Evolutionary conservation across 371 early-diverging fungal species (phyloP).

Genomic region (Zychaea mexicana): DNA sequence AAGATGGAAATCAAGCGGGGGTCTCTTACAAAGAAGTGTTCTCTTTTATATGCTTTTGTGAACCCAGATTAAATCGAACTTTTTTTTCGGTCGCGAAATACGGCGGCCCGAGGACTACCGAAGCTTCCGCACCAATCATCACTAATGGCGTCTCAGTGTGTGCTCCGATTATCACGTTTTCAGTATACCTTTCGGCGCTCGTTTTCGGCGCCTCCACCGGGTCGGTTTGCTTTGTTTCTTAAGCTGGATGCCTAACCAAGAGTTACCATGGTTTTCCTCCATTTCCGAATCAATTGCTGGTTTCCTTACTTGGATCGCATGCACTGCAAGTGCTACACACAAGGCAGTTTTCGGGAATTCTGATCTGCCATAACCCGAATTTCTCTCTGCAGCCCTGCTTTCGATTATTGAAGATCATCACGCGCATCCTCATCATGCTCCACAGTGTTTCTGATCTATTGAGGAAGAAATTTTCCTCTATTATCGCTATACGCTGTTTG

Average conservation of each 20-base stretch:
- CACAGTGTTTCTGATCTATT: too few species aligned
- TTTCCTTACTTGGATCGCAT: too few species aligned
- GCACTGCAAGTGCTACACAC: background rate
- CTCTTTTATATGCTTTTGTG: background rate
- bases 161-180: constrained; percentile 2
- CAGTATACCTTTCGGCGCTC: background rate
- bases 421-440: background rate
- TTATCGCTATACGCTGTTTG: too few species aligned
- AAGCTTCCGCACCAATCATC: constrained; percentile 1
- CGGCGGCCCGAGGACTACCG: background rate
- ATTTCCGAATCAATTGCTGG: background rate
- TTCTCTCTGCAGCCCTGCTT: background rate
- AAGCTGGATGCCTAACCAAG: too few species aligned
- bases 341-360: background rate
- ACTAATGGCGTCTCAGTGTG: background rate
- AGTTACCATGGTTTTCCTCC: background rate
- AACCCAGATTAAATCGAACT: background rate
- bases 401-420: background rate
- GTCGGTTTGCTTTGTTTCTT: too few species aligned
- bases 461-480: too few species aligned
- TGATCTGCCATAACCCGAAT: background rate
- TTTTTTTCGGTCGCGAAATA: too few species aligned
- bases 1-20: background rate
- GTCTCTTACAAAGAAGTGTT: background rate
- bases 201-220: constrained; percentile 2